phyloP scores from a whole-genome alignment of 345 rosid genomes.

The Bruguiera sexangula region DNA sequence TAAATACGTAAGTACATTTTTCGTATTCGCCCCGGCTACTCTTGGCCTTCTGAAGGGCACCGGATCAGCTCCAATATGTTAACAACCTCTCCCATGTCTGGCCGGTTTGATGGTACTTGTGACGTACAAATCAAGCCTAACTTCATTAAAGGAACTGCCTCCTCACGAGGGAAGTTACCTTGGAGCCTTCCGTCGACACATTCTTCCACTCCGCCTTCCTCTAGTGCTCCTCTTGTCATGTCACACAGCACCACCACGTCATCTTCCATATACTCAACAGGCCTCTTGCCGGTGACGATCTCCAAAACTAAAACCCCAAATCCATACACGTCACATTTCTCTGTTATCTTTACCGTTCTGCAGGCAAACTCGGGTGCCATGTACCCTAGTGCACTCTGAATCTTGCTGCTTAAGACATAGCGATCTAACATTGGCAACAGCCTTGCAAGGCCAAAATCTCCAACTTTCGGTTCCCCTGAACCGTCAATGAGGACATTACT shows the following conservation, averaged over 20 bases:
- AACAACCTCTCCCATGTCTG: conserved; percentile 91
- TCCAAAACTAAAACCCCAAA: conserved; percentile 85
- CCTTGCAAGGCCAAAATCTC: conserved; percentile 87
- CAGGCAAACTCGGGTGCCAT: conserved; percentile 99
- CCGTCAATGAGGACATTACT: conserved; percentile 77
- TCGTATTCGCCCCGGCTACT: conserved; percentile 49
- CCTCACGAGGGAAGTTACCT: conserved; percentile 68
- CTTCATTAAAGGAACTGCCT: conserved; percentile 82
- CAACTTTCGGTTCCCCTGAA: conserved; percentile 84
- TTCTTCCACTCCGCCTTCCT: conserved; percentile 72
- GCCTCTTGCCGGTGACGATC: conserved; percentile 81
- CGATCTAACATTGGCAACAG: conserved; percentile 92
- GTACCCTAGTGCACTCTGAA: conserved; percentile 96
- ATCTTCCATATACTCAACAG: conserved; percentile 94
- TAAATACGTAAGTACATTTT: background rate
- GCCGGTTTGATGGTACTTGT: conserved; percentile 92
- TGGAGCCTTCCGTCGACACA: conserved; percentile 61
- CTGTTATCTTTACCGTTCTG: conserved; percentile 86
- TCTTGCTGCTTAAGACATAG: conserved; percentile 85
- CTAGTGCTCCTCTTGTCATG: conserved; percentile 75
- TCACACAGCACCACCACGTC: conserved; percentile 90
- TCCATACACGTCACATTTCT: conserved; percentile 94
- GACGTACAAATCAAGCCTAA: conserved; percentile 90
- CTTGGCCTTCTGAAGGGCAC: conserved; percentile 89
- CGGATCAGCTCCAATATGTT: conserved; percentile 73